Evolutionary conservation across 768 basidiomycete species (phyloP).

Genomic region (Tylopilus rubrobrunneus): DNA sequence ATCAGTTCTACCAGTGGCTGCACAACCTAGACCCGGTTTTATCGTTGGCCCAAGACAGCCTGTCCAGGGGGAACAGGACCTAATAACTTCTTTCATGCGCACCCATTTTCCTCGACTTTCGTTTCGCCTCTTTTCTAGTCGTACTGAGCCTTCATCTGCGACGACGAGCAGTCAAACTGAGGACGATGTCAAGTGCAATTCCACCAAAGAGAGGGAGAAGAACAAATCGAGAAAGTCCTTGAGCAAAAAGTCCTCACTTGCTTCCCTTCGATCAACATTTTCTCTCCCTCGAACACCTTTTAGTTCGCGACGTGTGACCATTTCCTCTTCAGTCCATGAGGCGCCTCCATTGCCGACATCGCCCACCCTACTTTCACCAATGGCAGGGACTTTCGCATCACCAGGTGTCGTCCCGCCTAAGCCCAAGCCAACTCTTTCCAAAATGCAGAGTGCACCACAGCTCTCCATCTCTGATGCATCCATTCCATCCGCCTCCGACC

Average conservation of each 20-base stretch:
- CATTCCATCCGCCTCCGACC: constrained; percentile 12
- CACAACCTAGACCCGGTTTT: constrained; percentile 6
- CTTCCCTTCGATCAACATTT: constrained; percentile 29
- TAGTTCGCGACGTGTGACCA: constrained; percentile 22
- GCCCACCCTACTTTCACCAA: constrained; percentile 13
- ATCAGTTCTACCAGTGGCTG: constrained; percentile 16
- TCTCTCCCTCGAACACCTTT: constrained; percentile 30
- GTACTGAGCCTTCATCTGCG: constrained; percentile 15
- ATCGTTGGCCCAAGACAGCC: constrained; percentile 7
- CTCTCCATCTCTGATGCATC: constrained; percentile 14
- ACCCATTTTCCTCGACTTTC: constrained; percentile 30
- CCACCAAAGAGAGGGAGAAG: constrained; percentile 18
- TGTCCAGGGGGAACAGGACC: constrained; percentile 15
- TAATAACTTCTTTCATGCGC: constrained; percentile 28
- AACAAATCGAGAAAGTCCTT: constrained; percentile 14
- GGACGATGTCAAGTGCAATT: constrained; percentile 16
- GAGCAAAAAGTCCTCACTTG: constrained; percentile 29
- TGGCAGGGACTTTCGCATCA: background rate
- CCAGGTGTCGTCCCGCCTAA: background rate
- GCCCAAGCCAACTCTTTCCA: constrained; percentile 15
- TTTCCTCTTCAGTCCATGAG: constrained; percentile 15
- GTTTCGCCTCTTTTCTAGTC: constrained; percentile 27
- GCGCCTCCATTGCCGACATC: constrained; percentile 27
- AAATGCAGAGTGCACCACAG: constrained; percentile 18
- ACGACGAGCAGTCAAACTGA: background rate